These are phyloP conservation scores for Cercospora beticola DNA, from an alignment of 2,329 filamentous ascomycete species.

Conservation along the genomic window DNA sequence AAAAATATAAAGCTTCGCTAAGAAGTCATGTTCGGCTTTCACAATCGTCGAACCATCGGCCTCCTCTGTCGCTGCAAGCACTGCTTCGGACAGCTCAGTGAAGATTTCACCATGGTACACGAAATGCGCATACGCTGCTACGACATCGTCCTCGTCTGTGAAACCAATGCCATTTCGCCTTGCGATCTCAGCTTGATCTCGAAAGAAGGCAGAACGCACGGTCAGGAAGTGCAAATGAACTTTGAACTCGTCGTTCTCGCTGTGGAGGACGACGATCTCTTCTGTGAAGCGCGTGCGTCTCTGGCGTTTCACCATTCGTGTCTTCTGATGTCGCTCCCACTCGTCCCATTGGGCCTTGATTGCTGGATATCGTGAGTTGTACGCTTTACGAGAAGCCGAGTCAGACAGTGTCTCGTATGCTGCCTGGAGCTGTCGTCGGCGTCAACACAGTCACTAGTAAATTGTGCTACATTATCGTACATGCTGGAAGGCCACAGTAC, in stretches of 20 bases:
- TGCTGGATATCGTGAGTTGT: neutral
- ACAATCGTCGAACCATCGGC: neutral
- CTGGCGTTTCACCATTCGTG: neutral
- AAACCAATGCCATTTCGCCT: neutral
- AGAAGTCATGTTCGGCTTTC: conserved; percentile 3
- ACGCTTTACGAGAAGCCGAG: neutral
- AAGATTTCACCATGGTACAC: conserved; percentile 1
- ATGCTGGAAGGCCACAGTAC: conserved; percentile 3
- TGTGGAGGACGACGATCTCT: neutral
- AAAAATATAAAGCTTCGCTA: conserved; percentile 9
- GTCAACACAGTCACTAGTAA: neutral
- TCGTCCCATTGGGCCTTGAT: conserved; percentile 14
- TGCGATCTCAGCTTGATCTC: neutral
- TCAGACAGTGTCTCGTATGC: conserved; percentile 6
- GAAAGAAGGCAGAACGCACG: conserved; percentile 3
- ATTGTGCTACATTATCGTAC: neutral
- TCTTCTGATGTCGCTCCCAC: conserved; percentile 8
- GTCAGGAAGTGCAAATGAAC: neutral
- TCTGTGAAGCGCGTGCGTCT: conserved; percentile 1
- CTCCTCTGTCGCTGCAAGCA: neutral
- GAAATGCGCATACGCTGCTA: conserved; percentile 12
- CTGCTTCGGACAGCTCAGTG: conserved; percentile 4
- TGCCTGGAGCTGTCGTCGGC: neutral
- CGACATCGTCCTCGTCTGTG: conserved; percentile 8
- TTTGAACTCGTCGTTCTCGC: conserved; percentile 9